Base-by-base conservation (phyloP, 345 rosid genomes). In the Adansonia digitata region DNA sequence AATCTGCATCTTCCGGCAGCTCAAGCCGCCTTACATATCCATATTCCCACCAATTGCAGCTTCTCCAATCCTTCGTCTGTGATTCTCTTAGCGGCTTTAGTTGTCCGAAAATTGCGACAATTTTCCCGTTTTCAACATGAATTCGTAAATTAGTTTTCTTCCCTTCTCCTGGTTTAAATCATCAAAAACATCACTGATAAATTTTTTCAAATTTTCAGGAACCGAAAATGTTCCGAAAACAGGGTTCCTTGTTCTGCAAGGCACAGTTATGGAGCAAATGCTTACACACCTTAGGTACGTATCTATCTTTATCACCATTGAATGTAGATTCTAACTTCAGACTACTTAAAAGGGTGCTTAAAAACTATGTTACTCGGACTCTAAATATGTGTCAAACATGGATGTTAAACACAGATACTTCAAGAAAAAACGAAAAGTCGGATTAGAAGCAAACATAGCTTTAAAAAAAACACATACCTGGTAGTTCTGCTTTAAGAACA, bases 21-120 rank as follows among this genome's bases (percentile, higher is more conserved):
- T 94, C 98, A 49, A 94, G 87, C 84, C 93, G 86, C 78, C 97
- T 85, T 11, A 89, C 97, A 35, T 69, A 91, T 35, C 98, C 98
- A 72, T 82, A 69, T 63, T 92, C 97, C 98, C 98, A 94, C 98
- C 97, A 94, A 20, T 83, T 80, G 34, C 88, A 88, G 72, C 84
- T 87, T 80, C 92, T 88, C 98, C 98, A 94, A 46, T 94, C 98
- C 75, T 80, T 82, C 27, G 81, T 42, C 78, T 81, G 86, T 0
- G 74, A 15, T 73, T 80, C 84, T 72, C 68, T 82, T 55, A 72
- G 83, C 57, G 67, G 85, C 84, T 86, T 89, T 91, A 90, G 91
- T 68, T 80, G 89, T 69, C 93, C 97, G 77, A 88, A 84, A 26
- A 94, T 87, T 76, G 92, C 97, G 85, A 94, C 70, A 60, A 86